A percentile compares a stretch with the other conserved stretches of the same genome.
Evolutionary conservation across 345 rosid genomes (phyloP).

Genomic region (Euclidium syriacum): DNA sequence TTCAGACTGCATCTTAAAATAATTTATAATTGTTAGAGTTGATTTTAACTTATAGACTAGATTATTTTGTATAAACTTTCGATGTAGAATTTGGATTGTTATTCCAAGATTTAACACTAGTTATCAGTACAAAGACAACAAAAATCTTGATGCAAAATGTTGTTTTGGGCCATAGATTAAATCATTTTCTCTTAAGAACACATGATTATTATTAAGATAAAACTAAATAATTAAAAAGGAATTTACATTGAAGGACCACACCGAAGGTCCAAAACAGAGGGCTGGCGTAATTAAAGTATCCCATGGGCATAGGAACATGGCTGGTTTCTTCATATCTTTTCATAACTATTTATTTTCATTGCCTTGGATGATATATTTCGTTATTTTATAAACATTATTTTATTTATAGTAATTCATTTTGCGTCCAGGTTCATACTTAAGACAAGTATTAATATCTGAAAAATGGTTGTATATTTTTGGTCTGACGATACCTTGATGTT

Average conservation of each 20-base stretch:
- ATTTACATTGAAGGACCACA: not conserved
- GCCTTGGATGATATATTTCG: not conserved
- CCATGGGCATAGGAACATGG: not conserved
- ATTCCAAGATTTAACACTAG: no score
- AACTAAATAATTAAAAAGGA: not conserved
- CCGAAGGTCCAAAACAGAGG: not conserved
- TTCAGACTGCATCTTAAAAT: no score
- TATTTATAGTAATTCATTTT: not conserved
- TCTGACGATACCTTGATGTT: slow-evolving; percentile 12
- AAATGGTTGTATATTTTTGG: not conserved
- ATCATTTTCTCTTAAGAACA: not conserved
- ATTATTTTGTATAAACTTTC: no score
- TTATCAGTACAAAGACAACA: no score
- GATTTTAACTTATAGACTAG: no score
- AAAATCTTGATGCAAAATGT: no score
- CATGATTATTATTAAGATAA: not conserved
- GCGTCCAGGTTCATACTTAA: slow-evolving; percentile 12
- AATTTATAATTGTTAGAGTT: no score
- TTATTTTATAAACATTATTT: not conserved
- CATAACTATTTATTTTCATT: not conserved
- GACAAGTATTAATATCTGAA: not conserved
- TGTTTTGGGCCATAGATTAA: not conserved
- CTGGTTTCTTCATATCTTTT: not conserved
- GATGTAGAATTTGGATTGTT: no score
- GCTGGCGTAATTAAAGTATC: not conserved